phyloP scores from a whole-genome alignment of 495 filamentous ascomycete genomes.

The Neurospora pannonica region DNA sequence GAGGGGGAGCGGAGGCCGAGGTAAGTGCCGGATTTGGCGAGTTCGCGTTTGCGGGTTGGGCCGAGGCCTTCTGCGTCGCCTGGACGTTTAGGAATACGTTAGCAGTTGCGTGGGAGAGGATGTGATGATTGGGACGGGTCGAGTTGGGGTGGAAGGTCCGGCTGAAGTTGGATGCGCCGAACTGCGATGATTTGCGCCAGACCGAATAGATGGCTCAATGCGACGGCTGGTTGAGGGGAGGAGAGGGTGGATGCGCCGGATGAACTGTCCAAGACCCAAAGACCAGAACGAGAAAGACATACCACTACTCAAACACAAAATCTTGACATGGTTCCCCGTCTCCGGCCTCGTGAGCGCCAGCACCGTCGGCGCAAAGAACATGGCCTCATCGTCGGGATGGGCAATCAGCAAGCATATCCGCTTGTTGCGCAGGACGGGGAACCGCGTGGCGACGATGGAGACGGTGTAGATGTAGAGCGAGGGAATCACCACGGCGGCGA shows the following conservation, averaged over 20 bases:
- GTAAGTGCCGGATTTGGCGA: slow-evolving; percentile 61
- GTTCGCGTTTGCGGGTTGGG: slow-evolving; percentile 68
- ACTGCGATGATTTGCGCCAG: too few species aligned
- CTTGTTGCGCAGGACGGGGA: slow-evolving; percentile 66
- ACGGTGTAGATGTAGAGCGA: slow-evolving; percentile 54
- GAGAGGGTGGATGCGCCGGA: too few species aligned
- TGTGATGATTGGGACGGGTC: too few species aligned
- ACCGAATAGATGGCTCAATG: too few species aligned
- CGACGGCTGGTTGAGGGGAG: too few species aligned
- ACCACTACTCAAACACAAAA: slow-evolving; percentile 85
- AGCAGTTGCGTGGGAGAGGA: background rate
- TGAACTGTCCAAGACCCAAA: too few species aligned
- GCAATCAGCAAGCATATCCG: slow-evolving; percentile 85
- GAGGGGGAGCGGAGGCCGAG: slow-evolving; percentile 64
- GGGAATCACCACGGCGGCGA: slow-evolving; percentile 49
- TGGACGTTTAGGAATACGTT: slow-evolving; percentile 5
- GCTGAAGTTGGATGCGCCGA: too few species aligned
- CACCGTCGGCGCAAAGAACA: slow-evolving; percentile 94
- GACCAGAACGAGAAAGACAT: slow-evolving; percentile 12
- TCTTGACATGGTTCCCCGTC: slow-evolving; percentile 80
- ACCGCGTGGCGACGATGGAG: slow-evolving; percentile 41
- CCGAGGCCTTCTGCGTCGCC: slow-evolving; percentile 85
- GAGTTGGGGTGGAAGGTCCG: too few species aligned
- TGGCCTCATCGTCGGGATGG: slow-evolving; percentile 96
- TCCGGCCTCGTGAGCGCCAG: slow-evolving; percentile 63